Conservation (phyloP, 2,329 filamentous ascomycete species). For the Botryotinia globosa region DNA sequence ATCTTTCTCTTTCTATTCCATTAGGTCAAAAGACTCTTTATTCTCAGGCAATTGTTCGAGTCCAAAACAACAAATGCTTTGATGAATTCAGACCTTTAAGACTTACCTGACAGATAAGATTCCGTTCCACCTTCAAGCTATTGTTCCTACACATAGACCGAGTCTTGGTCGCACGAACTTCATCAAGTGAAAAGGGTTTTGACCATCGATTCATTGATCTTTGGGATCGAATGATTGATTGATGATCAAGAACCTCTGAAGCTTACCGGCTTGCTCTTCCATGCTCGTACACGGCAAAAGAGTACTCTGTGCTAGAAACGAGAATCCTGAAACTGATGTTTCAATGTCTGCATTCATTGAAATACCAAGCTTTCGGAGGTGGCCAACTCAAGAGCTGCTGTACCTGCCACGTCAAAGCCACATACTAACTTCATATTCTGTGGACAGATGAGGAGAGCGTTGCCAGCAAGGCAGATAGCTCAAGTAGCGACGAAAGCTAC, state of each 20-base stretch:
- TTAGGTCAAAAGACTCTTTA: not conserved
- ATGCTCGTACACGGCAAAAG: rapidly evolving
- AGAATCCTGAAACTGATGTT: not conserved
- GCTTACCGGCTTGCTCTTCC: not conserved
- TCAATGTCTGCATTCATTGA: not conserved
- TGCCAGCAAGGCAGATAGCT: not conserved
- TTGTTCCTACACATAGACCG: not conserved
- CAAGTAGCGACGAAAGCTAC: not conserved
- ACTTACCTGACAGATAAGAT: not conserved
- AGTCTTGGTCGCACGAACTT: not conserved
- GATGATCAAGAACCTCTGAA: not conserved
- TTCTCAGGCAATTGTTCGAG: not conserved
- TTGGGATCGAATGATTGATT: not conserved
- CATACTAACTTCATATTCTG: not conserved
- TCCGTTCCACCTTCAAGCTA: not conserved
- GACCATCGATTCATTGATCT: not conserved
- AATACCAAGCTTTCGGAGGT: not conserved
- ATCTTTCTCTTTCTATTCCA: not conserved
- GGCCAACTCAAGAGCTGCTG: not conserved
- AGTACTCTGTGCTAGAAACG: not conserved
- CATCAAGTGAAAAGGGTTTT: not conserved
- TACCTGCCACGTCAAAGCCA: not conserved
- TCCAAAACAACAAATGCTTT: not conserved
- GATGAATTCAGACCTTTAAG: not conserved
- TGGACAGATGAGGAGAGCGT: not conserved